phyloP scores from a whole-genome alignment of 768 basidiomycete species.

The Mycena amicta region DNA sequence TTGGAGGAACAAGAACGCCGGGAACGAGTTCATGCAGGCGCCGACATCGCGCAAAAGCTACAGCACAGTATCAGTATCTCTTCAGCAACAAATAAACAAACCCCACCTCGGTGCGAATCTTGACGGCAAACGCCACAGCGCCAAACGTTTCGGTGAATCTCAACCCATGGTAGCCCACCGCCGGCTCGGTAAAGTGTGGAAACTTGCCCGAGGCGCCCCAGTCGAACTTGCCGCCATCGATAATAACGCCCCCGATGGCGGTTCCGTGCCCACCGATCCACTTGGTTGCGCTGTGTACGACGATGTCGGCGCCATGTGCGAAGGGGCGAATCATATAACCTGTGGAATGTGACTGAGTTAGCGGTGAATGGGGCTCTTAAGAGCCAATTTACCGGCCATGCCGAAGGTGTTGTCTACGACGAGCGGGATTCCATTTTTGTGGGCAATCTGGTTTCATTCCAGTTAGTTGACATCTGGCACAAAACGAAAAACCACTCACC shows the following conservation, averaged over 20 bases:
- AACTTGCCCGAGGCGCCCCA: constrained; percentile 70
- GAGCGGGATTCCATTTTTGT: constrained; percentile 70
- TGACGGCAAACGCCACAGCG: constrained; percentile 61
- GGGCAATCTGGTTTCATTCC: constrained; percentile 61
- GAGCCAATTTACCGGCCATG: constrained; percentile 55
- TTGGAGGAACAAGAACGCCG: constrained; percentile 74
- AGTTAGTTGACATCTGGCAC: neutral
- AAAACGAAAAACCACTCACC: constrained; percentile 35
- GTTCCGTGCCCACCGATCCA: constrained; percentile 60
- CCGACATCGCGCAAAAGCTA: constrained; percentile 70
- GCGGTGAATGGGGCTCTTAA: constrained; percentile 19
- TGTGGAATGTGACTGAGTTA: constrained; percentile 35
- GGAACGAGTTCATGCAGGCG: constrained; percentile 68
- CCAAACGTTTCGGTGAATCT: constrained; percentile 71
- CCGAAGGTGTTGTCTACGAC: constrained; percentile 85
- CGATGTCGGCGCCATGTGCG: constrained; percentile 75
- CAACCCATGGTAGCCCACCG: constrained; percentile 77
- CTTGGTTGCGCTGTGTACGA: constrained; percentile 80
- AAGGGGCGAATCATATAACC: constrained; percentile 75
- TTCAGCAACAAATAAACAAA: too few species aligned
- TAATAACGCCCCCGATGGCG: neutral
- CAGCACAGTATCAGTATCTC: too few species aligned
- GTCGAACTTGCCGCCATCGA: constrained; percentile 61
- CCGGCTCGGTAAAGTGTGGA: constrained; percentile 72
- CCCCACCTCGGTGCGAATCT: constrained; percentile 57